A percentile compares a stretch with the other conserved stretches of the same genome.
Evolutionary conservation across 192 early-diverging fungal genomes (phyloP).

Genomic region (Rhizophagus sp.): DNA sequence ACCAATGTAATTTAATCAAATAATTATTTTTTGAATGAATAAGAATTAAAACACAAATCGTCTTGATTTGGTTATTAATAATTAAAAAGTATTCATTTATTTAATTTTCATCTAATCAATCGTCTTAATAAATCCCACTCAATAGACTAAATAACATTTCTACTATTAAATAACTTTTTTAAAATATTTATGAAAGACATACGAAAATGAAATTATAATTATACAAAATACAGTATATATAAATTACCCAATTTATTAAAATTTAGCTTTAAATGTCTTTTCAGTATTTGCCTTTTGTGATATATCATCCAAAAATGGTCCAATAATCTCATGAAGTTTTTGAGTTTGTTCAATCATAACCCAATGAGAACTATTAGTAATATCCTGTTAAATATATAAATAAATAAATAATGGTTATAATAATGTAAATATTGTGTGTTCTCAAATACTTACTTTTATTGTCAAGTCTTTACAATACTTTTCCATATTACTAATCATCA

Average conservation of each 20-base stretch:
- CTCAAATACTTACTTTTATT: background rate
- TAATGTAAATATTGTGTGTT: background rate
- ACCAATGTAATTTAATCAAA: too few relatives aligned
- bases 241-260: background rate
- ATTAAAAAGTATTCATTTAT: too few relatives aligned
- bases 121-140: too few relatives aligned
- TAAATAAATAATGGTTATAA: background rate
- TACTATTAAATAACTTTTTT: too few relatives aligned
- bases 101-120: too few relatives aligned
- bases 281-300: background rate
- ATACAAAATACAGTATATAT: background rate
- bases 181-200: too few relatives aligned
- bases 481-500: background rate
- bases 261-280: background rate
- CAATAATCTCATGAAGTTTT: slow-evolving; percentile 17
- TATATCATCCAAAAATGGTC: slow-evolving; percentile 12
- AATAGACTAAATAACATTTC: too few relatives aligned
- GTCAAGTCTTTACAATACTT: slow-evolving; percentile 13
- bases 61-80: too few relatives aligned
- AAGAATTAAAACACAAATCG: too few relatives aligned
- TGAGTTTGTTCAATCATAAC: slow-evolving; percentile 14
- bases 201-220: background rate
- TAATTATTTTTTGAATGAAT: too few relatives aligned
- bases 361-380: slow-evolving; percentile 20
- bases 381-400: slow-evolving; percentile 4